Conservation (phyloP, 2,329 filamentous ascomycete species). For the Sporothrix humicola region DNA sequence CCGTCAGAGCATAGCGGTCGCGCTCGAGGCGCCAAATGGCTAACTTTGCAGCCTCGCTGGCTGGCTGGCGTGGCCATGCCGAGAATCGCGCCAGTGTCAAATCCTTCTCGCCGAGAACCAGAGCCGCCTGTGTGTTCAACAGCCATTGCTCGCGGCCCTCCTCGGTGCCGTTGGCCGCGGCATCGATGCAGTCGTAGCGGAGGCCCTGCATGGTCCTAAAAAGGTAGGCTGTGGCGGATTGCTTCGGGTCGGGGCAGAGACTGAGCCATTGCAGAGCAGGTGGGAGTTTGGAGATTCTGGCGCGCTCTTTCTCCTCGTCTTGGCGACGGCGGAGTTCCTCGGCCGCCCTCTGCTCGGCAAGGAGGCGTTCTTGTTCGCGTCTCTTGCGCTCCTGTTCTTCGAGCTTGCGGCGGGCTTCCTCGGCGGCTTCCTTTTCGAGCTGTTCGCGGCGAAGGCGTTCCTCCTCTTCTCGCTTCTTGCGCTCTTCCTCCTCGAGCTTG, state of each 20-base stretch:
- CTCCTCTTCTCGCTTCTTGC: conserved; percentile 48
- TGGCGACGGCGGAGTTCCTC: conserved; percentile 53
- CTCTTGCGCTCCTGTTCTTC: conserved; percentile 60
- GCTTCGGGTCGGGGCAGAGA: conserved; percentile 57
- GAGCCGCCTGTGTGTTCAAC: conserved; percentile 67
- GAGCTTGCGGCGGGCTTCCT: conserved; percentile 42
- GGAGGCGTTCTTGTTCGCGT: conserved; percentile 40
- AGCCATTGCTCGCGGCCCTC: conserved; percentile 70
- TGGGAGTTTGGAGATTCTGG: conserved; percentile 62
- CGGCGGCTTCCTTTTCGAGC: conserved; percentile 37
- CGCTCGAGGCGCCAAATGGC: conserved; percentile 66
- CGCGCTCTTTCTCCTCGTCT: conserved; percentile 60
- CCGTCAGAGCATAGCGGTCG: conserved; percentile 61
- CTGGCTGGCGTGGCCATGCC: conserved; percentile 62
- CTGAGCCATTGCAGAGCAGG: conserved; percentile 67
- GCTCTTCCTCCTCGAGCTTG: conserved; percentile 59
- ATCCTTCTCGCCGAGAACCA: conserved; percentile 69
- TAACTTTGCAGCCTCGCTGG: conserved; percentile 60
- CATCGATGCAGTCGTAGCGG: conserved; percentile 67
- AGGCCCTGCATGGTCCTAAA: conserved; percentile 65
- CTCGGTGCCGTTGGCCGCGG: conserved; percentile 56
- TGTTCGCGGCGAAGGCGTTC: conserved; percentile 34
- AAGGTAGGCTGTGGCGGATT: conserved; percentile 56
- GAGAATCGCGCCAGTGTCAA: conserved; percentile 64
- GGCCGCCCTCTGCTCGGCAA: conserved; percentile 50